Evolutionary conservation across 225 moss, liverwort and hornwort genomes (phyloP).

Genomic region (Rhytidiadelphus loreus): DNA sequence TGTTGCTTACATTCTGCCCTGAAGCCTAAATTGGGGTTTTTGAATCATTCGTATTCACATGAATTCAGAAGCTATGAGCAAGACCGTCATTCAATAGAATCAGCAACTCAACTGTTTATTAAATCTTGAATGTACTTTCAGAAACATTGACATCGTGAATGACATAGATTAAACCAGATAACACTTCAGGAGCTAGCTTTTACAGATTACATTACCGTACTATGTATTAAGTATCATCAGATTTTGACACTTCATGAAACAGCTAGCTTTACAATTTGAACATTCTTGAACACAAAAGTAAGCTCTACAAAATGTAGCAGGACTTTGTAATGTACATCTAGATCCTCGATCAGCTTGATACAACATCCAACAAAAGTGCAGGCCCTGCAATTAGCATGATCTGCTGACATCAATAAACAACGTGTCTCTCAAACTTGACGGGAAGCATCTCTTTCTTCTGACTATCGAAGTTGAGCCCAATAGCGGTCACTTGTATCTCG

Average conservation of each 20-base stretch:
- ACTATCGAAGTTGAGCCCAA: background rate
- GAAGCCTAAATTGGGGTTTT: too few species aligned
- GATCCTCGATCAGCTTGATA: background rate
- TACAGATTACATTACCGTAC: too few species aligned
- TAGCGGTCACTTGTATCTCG: background rate
- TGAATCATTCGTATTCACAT: too few species aligned
- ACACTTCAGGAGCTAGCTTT: too few species aligned
- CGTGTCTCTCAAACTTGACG: background rate
- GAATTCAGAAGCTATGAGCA: too few species aligned
- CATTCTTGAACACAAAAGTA: background rate
- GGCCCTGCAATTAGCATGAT: background rate
- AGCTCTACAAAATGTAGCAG: background rate
- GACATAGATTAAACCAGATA: too few species aligned
- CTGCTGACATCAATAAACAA: background rate
- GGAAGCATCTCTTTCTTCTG: background rate
- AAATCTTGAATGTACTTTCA: too few species aligned
- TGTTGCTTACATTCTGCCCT: too few species aligned
- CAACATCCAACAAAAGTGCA: background rate
- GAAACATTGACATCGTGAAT: too few species aligned
- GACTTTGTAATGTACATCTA: background rate
- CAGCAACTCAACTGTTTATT: too few species aligned
- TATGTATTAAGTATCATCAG: too few species aligned
- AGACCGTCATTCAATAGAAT: too few species aligned
- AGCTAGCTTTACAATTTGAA: background rate
- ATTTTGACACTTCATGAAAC: background rate